Conservation (phyloP, 371 early-diverging fungal genomes). For the Aphelidium insulamus region DNA sequence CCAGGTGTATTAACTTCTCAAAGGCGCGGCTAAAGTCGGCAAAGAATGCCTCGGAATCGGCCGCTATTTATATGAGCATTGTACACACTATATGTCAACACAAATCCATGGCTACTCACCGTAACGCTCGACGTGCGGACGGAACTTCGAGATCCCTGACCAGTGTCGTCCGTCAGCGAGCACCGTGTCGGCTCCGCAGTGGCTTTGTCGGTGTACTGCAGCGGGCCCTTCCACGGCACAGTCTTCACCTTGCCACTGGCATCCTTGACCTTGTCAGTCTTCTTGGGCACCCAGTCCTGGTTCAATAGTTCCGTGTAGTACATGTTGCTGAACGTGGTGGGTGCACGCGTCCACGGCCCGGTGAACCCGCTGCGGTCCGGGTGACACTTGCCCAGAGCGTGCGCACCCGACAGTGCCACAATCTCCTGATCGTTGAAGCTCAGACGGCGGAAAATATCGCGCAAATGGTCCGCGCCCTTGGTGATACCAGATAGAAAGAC, state of each 20-base stretch:
- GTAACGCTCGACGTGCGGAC: too few species aligned
- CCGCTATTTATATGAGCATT: too few species aligned
- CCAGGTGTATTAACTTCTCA: slow-evolving; percentile 69
- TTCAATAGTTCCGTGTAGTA: slow-evolving; percentile 55
- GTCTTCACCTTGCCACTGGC: too few species aligned
- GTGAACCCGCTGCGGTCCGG: slow-evolving; percentile 64
- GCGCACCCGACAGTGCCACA: slow-evolving; percentile 73
- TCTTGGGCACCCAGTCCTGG: slow-evolving; percentile 63
- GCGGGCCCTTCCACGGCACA: slow-evolving; percentile 54
- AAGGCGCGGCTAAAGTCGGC: slow-evolving; percentile 64
- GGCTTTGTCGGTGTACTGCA: slow-evolving; percentile 62
- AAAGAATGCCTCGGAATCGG: slow-evolving; percentile 51
- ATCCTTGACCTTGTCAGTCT: too few species aligned
- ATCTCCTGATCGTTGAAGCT: slow-evolving; percentile 90
- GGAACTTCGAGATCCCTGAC: too few species aligned
- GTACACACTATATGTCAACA: too few species aligned
- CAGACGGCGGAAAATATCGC: slow-evolving; percentile 79
- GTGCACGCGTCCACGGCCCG: slow-evolving; percentile 73
- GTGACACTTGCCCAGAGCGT: slow-evolving; percentile 90
- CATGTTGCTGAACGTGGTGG: slow-evolving; percentile 67
- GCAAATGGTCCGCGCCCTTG: slow-evolving; percentile 44
- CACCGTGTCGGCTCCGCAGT: too few species aligned
- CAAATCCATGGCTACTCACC: too few species aligned
- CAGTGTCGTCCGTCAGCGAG: too few species aligned
- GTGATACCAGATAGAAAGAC: slow-evolving; percentile 73